Evolutionary conservation across 202 grass and related monocot species (phyloP), one percentile per base, ranked within the genome.

Genomic region (Bolboschoenoplectus hybrid): DNA sequence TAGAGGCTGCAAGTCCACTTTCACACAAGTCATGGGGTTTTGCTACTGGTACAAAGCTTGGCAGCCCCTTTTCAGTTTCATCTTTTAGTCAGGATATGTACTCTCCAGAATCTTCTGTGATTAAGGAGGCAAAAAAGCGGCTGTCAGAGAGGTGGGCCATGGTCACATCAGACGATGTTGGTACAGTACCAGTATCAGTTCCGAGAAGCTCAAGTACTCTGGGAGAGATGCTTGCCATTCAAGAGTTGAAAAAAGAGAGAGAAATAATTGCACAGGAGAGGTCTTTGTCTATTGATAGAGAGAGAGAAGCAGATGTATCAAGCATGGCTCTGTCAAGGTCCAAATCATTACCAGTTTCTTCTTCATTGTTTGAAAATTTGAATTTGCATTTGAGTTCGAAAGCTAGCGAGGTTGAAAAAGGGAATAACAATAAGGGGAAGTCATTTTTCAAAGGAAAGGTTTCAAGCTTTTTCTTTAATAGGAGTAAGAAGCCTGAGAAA

Each of bases 211-310:
- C 88, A 5, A 90, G 89, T 58, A 99, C 92, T 51, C 94, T 99
- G 36, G 93, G 89, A 4, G 90, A 99, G 86, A 97, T 99, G 86
- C 97, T 99, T 72, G 85, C 92, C 50, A 85, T 96, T 83, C 41
- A 72, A 77, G 92, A 89, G 64, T 77, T 74, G 17, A 91, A 94
- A 60, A 94, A 88, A 74, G 86, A 91, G 82, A 63, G 87, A 85
- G 85, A 94, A 88, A 88, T 46, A 57, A 86, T 46, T 61, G 67
- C 86, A 71, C 87, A 81, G 84, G 87, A 86, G 74, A 89, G 85
- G 61, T 91, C 72, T 81, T 67, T 61, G 60, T 63, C 84, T 50
- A 87, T 60, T 79, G 72, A 71, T 75, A 86, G 50, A 85, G 88
- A 95, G 41, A 78, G 83, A 79, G 75, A 61, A 80, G 69, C 5